Evolutionary conservation across 768 basidiomycete species (phyloP).

Genomic region (Russula griseocarnosa): DNA sequence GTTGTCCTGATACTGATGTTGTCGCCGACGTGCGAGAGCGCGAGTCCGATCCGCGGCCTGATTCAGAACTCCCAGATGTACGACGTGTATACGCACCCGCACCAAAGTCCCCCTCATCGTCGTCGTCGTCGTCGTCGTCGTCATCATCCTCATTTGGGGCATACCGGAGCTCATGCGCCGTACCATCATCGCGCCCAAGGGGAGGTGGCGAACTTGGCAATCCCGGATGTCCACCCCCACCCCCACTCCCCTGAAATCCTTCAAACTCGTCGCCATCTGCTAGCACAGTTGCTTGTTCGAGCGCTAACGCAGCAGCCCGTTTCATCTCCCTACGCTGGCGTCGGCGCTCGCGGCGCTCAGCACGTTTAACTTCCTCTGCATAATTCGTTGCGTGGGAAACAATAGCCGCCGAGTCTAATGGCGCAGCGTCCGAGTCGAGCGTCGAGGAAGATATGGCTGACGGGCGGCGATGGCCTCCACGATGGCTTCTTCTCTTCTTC

Average conservation of each 20-base stretch:
- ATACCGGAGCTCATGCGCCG: slow-evolving; percentile 12
- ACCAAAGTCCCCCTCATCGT: slow-evolving; percentile 55
- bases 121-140: slow-evolving; percentile 44
- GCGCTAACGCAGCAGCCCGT: slow-evolving; percentile 40
- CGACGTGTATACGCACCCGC: slow-evolving; percentile 49
- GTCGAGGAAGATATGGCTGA: slow-evolving; percentile 39
- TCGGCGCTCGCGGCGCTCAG: slow-evolving; percentile 46
- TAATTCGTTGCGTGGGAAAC: slow-evolving; percentile 38
- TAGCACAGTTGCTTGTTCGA: slow-evolving; percentile 30
- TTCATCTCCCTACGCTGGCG: slow-evolving; percentile 46
- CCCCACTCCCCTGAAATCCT: slow-evolving; percentile 58
- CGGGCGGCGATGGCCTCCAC: not conserved
- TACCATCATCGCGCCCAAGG: not conserved
- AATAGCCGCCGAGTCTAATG: slow-evolving; percentile 56
- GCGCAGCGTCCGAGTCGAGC: slow-evolving; percentile 68
- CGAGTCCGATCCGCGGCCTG: slow-evolving; percentile 49
- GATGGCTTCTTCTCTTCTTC: not conserved
- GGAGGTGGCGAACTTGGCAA: slow-evolving; percentile 14
- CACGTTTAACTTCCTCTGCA: slow-evolving; percentile 38
- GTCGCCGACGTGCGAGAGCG: slow-evolving; percentile 55
- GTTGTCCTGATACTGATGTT: slow-evolving; percentile 33
- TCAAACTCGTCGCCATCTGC: slow-evolving; percentile 48
- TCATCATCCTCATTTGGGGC: not conserved
- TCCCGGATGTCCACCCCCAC: not conserved
- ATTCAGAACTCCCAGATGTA: slow-evolving; percentile 34